Base-by-base conservation (phyloP, 495 filamentous ascomycete genomes). In the Oleoguttula mirabilis region DNA sequence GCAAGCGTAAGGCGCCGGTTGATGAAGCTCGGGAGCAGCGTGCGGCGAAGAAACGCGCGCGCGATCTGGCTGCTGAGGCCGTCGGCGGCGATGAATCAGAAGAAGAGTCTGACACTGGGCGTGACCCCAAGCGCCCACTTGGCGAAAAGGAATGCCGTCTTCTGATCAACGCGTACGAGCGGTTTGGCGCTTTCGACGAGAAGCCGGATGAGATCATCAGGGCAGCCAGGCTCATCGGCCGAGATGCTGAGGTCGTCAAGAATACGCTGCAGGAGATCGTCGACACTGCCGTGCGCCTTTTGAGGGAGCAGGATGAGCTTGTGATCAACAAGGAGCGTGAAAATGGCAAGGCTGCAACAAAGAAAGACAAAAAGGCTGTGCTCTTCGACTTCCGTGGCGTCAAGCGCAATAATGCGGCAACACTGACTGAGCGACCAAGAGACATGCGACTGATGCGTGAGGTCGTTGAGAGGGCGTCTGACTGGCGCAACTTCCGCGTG, bases 331-430 rank as follows among this genome's bases (percentile, higher is more conserved):
- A 77, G 35, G 78, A 84, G 61, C 73, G 74, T 35, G 70, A 76
- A 39, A 67, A 74, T 0, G 79, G 80, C 54, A 84, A 85, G 55
- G 70, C 77, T 6, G 50, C 82, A 3, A 93, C 88, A 0, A 95
- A 95, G 65, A 98, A 96, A 56, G 88, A 96, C 56, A 85, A 82
- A 60, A 96, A 96, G 55, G 88, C 92, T 1, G 84, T 95, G 14
- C 66, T 96, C 31, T 94, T 99, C 48, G 84, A 94, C 51, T 90
- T 83, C 57, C 77, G 81, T 23, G 86, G 85, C 25, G 84, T 94
- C 17, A 88, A 90, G 55, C 82, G 88, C 36, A 71, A 94, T 50
- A 99, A 99, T 58, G 92, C 90, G 1, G 85, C 88, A 60, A 96
- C 88, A 0, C 81, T 94, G 43, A 69, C 92, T 1, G 85, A 95